phyloP scores from a whole-genome alignment of 768 basidiomycete species.

The Podaxis pistillaris region DNA sequence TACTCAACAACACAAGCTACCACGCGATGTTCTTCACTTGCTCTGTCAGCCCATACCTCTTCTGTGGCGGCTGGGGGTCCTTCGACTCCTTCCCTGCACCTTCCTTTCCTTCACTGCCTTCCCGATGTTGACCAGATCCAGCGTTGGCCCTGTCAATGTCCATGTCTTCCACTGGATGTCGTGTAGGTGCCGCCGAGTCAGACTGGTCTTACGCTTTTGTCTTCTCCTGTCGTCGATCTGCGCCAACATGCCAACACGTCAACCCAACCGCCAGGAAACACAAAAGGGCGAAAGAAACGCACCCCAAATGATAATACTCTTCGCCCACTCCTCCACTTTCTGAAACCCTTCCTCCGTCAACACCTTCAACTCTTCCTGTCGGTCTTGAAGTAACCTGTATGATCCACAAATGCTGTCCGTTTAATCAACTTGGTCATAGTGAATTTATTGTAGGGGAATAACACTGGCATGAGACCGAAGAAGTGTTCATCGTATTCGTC shows the following conservation, averaged over 20 bases:
- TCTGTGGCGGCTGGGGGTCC: constrained; percentile 60
- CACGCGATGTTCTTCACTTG: constrained; percentile 77
- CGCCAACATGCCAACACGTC: too few species aligned
- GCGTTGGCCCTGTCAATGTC: constrained; percentile 18
- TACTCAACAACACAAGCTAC: constrained; percentile 78
- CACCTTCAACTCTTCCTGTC: constrained; percentile 51
- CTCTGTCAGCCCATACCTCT: constrained; percentile 80
- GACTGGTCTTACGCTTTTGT: constrained; percentile 14
- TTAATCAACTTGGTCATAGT: constrained; percentile 96
- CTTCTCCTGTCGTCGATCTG: constrained; percentile 10
- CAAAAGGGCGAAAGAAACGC: constrained; percentile 19
- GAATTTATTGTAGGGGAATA: too few species aligned
- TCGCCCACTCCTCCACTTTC: constrained; percentile 74
- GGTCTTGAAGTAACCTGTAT: too few species aligned
- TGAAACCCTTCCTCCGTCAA: constrained; percentile 65
- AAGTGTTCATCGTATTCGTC: too few species aligned
- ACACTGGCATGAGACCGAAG: too few species aligned
- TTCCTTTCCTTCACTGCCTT: constrained; percentile 22
- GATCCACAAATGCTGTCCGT: constrained; percentile 78
- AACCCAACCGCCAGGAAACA: constrained; percentile 23
- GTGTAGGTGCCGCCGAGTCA: constrained; percentile 38
- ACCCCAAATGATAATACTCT: constrained; percentile 70
- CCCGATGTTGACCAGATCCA: constrained; percentile 20
- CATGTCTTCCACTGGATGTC: constrained; percentile 45
- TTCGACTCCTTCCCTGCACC: constrained; percentile 32